A percentile compares a stretch with the other conserved stretches of the same genome.
Conservation (phyloP, 2,329 filamentous ascomycete genomes). For the Phoma sp. region DNA sequence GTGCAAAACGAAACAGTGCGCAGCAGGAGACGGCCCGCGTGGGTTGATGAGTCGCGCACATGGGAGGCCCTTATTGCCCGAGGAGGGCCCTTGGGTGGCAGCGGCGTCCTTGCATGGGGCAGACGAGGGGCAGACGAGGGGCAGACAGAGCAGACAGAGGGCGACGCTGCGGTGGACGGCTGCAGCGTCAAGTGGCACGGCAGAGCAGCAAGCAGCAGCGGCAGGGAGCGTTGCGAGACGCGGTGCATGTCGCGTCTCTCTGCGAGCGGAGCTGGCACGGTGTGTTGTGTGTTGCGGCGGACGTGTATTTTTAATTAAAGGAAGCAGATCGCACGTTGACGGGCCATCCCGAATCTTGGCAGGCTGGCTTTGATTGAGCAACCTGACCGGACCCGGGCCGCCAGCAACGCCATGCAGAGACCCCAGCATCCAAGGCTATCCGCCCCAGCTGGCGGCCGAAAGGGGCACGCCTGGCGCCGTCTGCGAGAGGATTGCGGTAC, state of each 20-base stretch:
- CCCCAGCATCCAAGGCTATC: slow-evolving; percentile 13
- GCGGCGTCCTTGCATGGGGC: slow-evolving; percentile 14
- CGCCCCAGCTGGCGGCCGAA: slow-evolving; percentile 11
- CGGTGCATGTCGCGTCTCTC: too few relatives aligned
- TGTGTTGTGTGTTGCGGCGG: slow-evolving; percentile 9
- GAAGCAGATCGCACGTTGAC: slow-evolving; percentile 20
- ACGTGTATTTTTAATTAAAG: slow-evolving; percentile 22
- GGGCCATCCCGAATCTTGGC: slow-evolving; percentile 16
- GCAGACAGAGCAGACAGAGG: not conserved
- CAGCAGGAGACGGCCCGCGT: slow-evolving; percentile 28
- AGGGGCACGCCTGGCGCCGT: slow-evolving; percentile 10
- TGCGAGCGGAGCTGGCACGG: slow-evolving; percentile 4
- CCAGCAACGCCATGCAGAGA: slow-evolving; percentile 14
- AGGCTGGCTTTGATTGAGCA: slow-evolving; percentile 6
- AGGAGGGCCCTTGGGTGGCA: slow-evolving; percentile 13
- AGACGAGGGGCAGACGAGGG: not conserved
- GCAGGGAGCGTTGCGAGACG: not conserved
- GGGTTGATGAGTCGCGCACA: slow-evolving; percentile 20
- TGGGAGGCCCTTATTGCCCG: slow-evolving; percentile 28
- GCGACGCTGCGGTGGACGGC: slow-evolving; percentile 11
- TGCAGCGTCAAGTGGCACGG: slow-evolving; percentile 11
- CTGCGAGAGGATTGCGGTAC: too few relatives aligned
- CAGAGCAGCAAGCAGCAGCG: not conserved
- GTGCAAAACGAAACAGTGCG: slow-evolving; percentile 9
- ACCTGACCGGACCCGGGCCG: slow-evolving; percentile 12